Conservation (phyloP, 768 basidiomycete genomes). For the Boletus sensibilis region DNA sequence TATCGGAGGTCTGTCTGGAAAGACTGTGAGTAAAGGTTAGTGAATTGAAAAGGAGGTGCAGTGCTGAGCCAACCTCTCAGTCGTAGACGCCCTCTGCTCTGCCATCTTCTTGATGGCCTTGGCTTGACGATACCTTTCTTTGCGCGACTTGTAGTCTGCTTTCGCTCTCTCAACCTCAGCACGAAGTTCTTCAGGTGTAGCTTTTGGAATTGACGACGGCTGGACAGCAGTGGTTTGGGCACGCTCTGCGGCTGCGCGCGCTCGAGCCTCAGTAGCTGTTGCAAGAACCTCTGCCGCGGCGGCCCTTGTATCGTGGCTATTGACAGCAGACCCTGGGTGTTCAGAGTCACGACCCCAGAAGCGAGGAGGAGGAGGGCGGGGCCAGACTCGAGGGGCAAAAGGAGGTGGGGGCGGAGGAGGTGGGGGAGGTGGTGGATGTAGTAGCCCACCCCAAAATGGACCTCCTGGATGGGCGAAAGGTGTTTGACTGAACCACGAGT, state of each 20-base stretch:
- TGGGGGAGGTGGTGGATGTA: conserved; percentile 18
- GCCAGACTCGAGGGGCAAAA: conserved; percentile 21
- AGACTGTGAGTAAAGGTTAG: conserved; percentile 18
- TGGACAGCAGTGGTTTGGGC: neutral
- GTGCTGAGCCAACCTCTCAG: conserved; percentile 26
- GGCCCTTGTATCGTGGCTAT: conserved; percentile 9
- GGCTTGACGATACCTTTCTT: conserved; percentile 64
- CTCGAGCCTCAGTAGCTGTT: conserved; percentile 16
- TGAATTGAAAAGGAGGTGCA: neutral
- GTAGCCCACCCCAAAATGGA: conserved; percentile 19
- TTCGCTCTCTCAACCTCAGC: conserved; percentile 64
- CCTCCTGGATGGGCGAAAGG: conserved; percentile 5
- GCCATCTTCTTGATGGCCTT: conserved; percentile 49
- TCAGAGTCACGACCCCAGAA: conserved; percentile 16
- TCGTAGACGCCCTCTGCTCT: conserved; percentile 28
- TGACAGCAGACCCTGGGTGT: neutral
- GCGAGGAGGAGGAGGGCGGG: conserved; percentile 24
- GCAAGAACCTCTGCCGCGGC: conserved; percentile 17
- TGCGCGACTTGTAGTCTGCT: conserved; percentile 62
- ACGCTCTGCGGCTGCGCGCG: conserved; percentile 4
- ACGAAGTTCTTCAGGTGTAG: conserved; percentile 28
- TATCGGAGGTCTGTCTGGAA: conserved; percentile 28
- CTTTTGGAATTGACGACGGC: neutral
- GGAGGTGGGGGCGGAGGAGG: neutral
- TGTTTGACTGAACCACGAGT: conserved; percentile 26